A percentile compares a stretch with the other conserved stretches of the same genome.
Evolutionary conservation across 148 eudicot genomes (phyloP).

Genomic region (Pharnaceum exiguum): DNA sequence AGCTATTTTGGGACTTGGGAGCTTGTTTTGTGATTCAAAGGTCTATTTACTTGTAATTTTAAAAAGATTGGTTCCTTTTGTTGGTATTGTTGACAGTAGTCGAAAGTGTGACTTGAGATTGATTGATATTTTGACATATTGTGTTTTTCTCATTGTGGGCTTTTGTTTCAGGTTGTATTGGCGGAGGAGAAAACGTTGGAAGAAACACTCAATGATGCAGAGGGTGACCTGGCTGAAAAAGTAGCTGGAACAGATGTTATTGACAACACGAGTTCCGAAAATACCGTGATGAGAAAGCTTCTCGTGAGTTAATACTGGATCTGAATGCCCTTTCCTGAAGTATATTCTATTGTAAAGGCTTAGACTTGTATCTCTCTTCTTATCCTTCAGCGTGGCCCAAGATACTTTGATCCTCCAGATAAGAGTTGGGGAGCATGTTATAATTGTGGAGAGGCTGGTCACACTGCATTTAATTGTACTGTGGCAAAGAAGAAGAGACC

Average conservation of each 20-base stretch:
- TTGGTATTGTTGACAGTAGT: too few relatives aligned
- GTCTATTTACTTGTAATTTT: too few relatives aligned
- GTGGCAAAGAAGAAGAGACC: constrained; percentile 72
- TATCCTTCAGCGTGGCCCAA: constrained; percentile 85
- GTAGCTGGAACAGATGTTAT: constrained; percentile 33
- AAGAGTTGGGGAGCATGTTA: constrained; percentile 90
- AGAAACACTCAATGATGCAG: constrained; percentile 23
- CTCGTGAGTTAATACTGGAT: constrained; percentile 77
- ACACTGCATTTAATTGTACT: constrained; percentile 58
- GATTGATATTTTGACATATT: too few relatives aligned
- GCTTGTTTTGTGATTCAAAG: too few relatives aligned
- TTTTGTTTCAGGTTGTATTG: constrained; percentile 28
- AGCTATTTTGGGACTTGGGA: too few relatives aligned
- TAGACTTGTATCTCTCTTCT: constrained; percentile 35
- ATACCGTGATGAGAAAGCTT: constrained; percentile 70
- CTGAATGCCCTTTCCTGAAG: constrained; percentile 25
- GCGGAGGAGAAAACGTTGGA: constrained; percentile 29
- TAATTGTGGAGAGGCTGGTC: constrained; percentile 97
- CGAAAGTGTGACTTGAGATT: too few relatives aligned
- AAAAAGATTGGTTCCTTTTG: too few relatives aligned
- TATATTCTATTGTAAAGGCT: constrained; percentile 21
- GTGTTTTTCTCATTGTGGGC: background rate
- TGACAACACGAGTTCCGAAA: constrained; percentile 43
- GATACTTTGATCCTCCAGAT: constrained; percentile 95
- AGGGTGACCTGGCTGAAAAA: constrained; percentile 21